Conservation (phyloP, 2,329 filamentous ascomycete genomes). For the Mollisia scopiformis region DNA sequence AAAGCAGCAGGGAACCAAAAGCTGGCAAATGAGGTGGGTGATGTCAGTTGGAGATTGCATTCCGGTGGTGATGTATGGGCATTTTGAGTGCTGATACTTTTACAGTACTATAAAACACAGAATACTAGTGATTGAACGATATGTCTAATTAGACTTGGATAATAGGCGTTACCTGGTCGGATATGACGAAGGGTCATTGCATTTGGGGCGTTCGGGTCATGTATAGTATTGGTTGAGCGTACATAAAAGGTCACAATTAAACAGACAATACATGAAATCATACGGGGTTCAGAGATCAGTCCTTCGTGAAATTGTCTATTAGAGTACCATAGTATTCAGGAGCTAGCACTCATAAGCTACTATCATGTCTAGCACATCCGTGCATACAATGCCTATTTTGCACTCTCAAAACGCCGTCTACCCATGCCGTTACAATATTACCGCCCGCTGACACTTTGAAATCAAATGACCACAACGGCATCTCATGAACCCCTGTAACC, state of each 20-base stretch:
- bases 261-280: too few species aligned
- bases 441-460: not conserved
- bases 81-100: conserved; percentile 31
- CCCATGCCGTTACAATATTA: conserved; percentile 11
- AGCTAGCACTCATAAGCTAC: not conserved
- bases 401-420: conserved; percentile 4
- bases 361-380: conserved; percentile 1
- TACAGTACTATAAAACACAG: conserved; percentile 33
- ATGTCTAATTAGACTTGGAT: not conserved
- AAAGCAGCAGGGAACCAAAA: conserved; percentile 30
- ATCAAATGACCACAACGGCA: not conserved
- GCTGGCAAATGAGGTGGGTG: conserved; percentile 43
- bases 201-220: not conserved
- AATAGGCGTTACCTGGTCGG: not conserved
- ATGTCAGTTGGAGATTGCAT: conserved; percentile 38
- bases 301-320: not conserved
- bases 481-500: conserved; percentile 12
- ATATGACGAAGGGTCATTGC: not conserved
- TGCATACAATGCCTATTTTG: not conserved
- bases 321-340: not conserved
- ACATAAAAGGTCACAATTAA: not conserved
- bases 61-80: conserved; percentile 22
- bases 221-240: not conserved
- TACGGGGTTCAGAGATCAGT: too few species aligned
- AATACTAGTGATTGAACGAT: conserved; percentile 19